phyloP scores from a whole-genome alignment of 768 basidiomycete genomes.

The Macrolepiota dolichaula region DNA sequence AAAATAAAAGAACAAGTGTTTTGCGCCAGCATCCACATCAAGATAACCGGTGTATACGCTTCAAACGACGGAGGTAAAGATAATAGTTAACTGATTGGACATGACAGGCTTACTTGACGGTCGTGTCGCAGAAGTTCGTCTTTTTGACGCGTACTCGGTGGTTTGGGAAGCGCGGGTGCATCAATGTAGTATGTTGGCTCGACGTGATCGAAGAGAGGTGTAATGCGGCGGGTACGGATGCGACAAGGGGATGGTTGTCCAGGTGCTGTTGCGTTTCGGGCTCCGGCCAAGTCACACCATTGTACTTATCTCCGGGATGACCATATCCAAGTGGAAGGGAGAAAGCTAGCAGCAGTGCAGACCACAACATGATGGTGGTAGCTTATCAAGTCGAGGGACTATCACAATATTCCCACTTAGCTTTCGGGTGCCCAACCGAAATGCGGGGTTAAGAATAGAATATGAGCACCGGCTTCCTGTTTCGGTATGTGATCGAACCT shows the following conservation, averaged over 20 bases:
- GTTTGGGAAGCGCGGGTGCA: constrained; percentile 47
- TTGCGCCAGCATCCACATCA: constrained; percentile 50
- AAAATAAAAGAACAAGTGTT: constrained; percentile 77
- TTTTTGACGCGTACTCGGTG: constrained; percentile 59
- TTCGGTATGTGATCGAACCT: neutral
- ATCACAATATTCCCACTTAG: neutral
- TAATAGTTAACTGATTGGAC: neutral
- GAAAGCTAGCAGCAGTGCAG: neutral
- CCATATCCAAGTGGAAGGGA: neutral
- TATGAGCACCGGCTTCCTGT: neutral
- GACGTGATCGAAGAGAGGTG: constrained; percentile 4
- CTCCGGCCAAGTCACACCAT: neutral
- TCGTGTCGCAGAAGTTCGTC: constrained; percentile 51
- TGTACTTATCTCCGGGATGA: neutral
- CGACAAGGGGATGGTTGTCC: neutral
- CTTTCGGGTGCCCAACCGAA: neutral
- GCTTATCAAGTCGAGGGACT: neutral
- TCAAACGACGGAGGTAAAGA: neutral
- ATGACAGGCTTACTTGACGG: constrained; percentile 38
- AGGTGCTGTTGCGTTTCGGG: neutral
- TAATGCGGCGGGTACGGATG: neutral
- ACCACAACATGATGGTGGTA: constrained; percentile 7
- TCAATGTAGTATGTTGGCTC: constrained; percentile 30
- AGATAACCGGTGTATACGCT: constrained; percentile 52
- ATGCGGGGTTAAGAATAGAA: neutral